phyloP scores from a whole-genome alignment of 2,329 filamentous ascomycete genomes.

The Alternaria novae-zelandiae region DNA sequence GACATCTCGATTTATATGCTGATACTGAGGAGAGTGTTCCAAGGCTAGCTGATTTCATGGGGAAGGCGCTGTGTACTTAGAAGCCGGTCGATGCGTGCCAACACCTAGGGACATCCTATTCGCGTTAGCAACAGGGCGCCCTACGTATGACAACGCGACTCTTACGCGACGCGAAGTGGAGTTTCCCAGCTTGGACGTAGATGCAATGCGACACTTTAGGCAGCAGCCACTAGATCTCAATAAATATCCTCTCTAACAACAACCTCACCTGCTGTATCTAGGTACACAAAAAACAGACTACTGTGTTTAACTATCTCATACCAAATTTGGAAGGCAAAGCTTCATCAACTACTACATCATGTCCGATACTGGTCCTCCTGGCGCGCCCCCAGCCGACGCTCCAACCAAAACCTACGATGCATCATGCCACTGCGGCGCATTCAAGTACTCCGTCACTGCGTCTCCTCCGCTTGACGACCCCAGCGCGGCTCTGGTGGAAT shows the following conservation, averaged over 20 bases:
- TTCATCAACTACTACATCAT: not conserved
- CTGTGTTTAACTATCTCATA: not conserved
- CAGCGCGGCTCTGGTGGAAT: slow-evolving; percentile 50
- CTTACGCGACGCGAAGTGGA: not conserved
- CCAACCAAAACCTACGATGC: slow-evolving; percentile 46
- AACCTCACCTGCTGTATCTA: not conserved
- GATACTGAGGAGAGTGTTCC: slow-evolving; percentile 7
- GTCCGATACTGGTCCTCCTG: slow-evolving; percentile 5
- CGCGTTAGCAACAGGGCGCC: not conserved
- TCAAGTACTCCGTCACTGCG: slow-evolving; percentile 58
- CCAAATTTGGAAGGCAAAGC: not conserved
- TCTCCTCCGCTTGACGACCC: slow-evolving; percentile 56
- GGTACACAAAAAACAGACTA: not conserved
- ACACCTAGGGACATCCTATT: slow-evolving; percentile 4
- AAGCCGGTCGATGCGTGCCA: not conserved
- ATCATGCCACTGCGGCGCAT: slow-evolving; percentile 62
- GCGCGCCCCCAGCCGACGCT: slow-evolving; percentile 5
- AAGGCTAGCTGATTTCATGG: slow-evolving; percentile 3
- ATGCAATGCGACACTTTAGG: not conserved
- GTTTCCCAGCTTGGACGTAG: not conserved
- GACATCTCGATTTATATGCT: slow-evolving; percentile 36
- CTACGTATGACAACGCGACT: not conserved
- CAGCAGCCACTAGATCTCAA: not conserved
- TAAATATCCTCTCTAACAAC: not conserved
- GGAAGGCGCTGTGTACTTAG: not conserved